Evolutionary conservation across 2,329 filamentous ascomycete species (phyloP), one percentile per base, ranked within the genome.

Genomic region (Arthrobotrys sinensis): DNA sequence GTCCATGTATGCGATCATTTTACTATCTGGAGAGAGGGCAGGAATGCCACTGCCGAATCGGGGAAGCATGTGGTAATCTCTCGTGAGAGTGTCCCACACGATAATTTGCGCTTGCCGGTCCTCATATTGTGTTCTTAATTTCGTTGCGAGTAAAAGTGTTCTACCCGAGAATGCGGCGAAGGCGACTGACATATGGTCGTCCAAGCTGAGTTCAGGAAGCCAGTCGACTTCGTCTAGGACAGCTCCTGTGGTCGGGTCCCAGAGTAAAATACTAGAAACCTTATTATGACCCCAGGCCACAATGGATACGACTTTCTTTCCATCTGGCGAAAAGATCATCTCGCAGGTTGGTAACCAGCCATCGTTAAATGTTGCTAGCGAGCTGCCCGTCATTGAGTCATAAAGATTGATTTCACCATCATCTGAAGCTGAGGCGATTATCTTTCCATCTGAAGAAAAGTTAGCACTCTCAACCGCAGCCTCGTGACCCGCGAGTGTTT

Each of bases 381-480:
- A 60, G 4, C n/a, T 16, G 3, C 53, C 53, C 3, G 53, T 60
- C 1, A 24, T 16, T 12, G n/a, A 6, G n/a, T 43, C 19, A 34
- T 34, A 60, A 14, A 60, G 36, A 2, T 24, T 24, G 10, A 24
- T 3, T 8, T 6, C 8, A 3, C 7, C 16, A 21, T 50, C 43
- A 19, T 12, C 7, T n/a, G 65, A 57, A 40, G 28, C 10, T 11
- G 66, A 70, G 7, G 28, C 32, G 10, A 70, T 14, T 43, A 12
- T n/a, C 28, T 62, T 50, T 0, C 38, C 38, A 24, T 60, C 52
- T 12, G 50, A 36, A 10, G 65, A 69, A 16, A 69, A 16, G 21
- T 38, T 8, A 5, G 60, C 14, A 3, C 4, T 4, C 1, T 11
- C 1, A 2, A 68, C 21, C 16, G 2, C 0, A 3, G 4, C 1